Percentiles rank a stretch among this genome's conserved stretches.
Conservation (phyloP, 2,329 filamentous ascomycete genomes). For the Knoxdaviesia proteae region DNA sequence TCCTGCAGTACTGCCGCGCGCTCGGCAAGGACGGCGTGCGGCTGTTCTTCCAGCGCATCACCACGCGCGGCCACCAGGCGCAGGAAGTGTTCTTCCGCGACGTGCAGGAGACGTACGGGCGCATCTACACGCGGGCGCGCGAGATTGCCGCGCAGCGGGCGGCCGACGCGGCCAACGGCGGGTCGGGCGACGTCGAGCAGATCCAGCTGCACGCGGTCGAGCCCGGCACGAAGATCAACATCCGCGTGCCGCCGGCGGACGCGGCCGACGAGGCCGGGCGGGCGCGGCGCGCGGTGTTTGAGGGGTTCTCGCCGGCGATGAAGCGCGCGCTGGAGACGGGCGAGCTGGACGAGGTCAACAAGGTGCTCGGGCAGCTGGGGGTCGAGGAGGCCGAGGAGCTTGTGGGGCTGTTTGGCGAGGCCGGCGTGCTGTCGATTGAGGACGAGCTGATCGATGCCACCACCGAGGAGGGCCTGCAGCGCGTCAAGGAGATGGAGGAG, state of each 20-base stretch:
- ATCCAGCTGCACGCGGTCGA: conserved; percentile 96
- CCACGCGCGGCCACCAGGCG: conserved; percentile 72
- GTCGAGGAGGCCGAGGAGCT: conserved; percentile 74
- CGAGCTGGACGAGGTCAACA: conserved; percentile 43
- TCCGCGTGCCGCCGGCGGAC: conserved; percentile 51
- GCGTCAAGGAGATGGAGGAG: conserved; percentile 54
- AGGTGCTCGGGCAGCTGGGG: conserved; percentile 62
- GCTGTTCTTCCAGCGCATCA: conserved; percentile 92
- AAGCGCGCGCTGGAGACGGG: conserved; percentile 69
- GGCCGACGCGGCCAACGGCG: conserved; percentile 28
- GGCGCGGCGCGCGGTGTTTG: conserved; percentile 54
- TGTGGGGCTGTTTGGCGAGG: conserved; percentile 60
- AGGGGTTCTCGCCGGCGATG: conserved; percentile 63
- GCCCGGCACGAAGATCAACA: conserved; percentile 78
- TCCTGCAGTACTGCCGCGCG: conserved; percentile 86
- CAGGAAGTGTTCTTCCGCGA: conserved; percentile 83
- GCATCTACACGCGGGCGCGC: conserved; percentile 55
- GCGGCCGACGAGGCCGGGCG: conserved; percentile 45
- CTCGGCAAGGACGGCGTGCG: conserved; percentile 73
- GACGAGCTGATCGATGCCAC: conserved; percentile 91
- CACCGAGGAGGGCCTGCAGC: conserved; percentile 63
- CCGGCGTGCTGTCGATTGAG: conserved; percentile 76
- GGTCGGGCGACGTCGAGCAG: conserved; percentile 52
- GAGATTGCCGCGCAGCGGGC: conserved; percentile 43
- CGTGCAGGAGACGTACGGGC: conserved; percentile 68